Evolutionary conservation across 2,329 filamentous ascomycete genomes (phyloP), one percentile per base, ranked within the genome.

Genomic region (Verticillium alfalfae): DNA sequence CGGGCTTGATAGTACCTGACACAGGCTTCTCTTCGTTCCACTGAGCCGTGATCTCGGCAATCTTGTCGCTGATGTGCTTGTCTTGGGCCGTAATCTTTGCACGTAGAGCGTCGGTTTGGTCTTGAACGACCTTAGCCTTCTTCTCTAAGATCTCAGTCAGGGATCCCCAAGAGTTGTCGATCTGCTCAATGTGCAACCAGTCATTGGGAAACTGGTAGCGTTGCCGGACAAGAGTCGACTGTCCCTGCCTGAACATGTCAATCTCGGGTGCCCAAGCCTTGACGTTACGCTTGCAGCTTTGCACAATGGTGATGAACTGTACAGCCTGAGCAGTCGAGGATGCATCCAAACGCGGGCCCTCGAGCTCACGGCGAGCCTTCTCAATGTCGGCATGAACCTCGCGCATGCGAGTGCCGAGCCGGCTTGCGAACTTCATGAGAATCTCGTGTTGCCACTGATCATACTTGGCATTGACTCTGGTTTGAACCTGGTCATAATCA

Each of bases 371-470:
- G 31, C 94, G 87, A 10, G 94, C 92, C 75, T 93, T 93, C 69
- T 96, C 91, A 63, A 99, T 90, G 65, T 98, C 94, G 13, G 90
- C 88, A 69, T 95, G 93, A 4, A 97, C 89, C 70, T 99, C 95
- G 57, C 92, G 86, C 88, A 98, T 96, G 58, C 93, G 91, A 65
- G 87, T 90, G 56, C 93, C 92, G 56, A 99, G 88, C 61, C 95
- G 92, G 61, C 85, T 84, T 41, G 93, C 95, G 75, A 99, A 99
- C 73, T 97, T 97, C 68, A 91, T 86, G 41, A 98, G 82, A 61
- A 99, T 96, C 67, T 99, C 95, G 69, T 97, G 92, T 75, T 99
- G 95, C 95, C 96, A 99, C 74, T 98, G 94, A 72, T 99, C 96
- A 72, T 99, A 99, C 75, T 98, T 99, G 69, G 93, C 92, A 70